Evolutionary conservation across 106 monocot species (phyloP).

Genomic region (Amphibolis antarctica): DNA sequence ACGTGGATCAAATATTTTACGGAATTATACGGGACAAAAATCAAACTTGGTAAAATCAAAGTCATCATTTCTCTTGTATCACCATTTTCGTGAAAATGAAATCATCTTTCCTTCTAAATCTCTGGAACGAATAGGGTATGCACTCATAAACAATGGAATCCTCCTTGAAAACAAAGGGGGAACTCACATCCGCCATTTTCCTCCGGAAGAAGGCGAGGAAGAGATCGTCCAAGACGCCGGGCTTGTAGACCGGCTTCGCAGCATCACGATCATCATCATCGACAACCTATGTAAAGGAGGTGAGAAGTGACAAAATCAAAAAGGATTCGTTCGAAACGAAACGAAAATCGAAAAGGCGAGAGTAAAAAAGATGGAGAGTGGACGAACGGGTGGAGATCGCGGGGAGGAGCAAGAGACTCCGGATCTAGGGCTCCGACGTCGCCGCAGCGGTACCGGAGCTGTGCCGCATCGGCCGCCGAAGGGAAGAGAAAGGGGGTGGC

Average conservation of each 20-base stretch:
- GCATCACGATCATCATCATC: no score
- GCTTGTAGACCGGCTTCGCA: not conserved
- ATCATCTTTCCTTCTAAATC: no score
- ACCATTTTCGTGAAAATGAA: no score
- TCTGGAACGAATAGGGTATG: no score
- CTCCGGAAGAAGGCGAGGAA: constrained; percentile 10
- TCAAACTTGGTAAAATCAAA: no score
- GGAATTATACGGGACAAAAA: no score
- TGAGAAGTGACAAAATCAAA: not conserved
- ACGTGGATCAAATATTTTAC: no score
- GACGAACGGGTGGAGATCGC: constrained; percentile 2
- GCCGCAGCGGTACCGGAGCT: not conserved
- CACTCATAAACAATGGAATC: no score
- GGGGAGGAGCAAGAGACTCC: not conserved
- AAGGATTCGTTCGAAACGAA: not conserved
- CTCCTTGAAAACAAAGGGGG: no score
- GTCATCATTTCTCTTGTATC: no score
- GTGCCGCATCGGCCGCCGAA: not conserved
- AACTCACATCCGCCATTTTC: constrained; percentile 11
- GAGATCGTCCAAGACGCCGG: constrained; percentile 6
- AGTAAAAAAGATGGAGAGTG: not conserved
- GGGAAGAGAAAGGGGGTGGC: not conserved
- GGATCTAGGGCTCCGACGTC: not conserved
- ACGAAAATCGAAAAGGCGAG: not conserved
- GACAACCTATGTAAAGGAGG: not conserved